A percentile compares a stretch with the other conserved stretches of the same genome.
phyloP scores from a whole-genome alignment of 805 yeast species.

The Hanseniaspora mollemarum region DNA sequence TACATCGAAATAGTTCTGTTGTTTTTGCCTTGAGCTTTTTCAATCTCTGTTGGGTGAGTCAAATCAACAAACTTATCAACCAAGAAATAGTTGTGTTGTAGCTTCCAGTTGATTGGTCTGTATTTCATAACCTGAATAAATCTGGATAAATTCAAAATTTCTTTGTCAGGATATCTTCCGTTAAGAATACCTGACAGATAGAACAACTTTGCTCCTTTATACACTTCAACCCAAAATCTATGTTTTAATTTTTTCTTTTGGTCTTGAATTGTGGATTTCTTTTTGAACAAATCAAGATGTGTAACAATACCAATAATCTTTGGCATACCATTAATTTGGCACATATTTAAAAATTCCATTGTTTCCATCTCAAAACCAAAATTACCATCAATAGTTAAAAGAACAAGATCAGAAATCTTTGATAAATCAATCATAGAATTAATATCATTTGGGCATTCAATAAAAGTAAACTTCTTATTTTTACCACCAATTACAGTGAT shows the following conservation, averaged over 20 bases:
- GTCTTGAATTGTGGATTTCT: constrained; percentile 77
- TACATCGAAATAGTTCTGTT: constrained; percentile 86
- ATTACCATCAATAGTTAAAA: constrained; percentile 86
- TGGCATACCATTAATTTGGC: constrained; percentile 99
- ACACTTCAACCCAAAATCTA: constrained; percentile 97
- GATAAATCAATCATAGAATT: constrained; percentile 95
- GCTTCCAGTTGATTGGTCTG: constrained; percentile 98
- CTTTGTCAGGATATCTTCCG: constrained; percentile 96
- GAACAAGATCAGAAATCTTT: constrained; percentile 84
- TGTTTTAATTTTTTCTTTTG: constrained; percentile 85
- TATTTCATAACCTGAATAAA: constrained; percentile 96
- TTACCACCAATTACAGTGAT: constrained; percentile 94
- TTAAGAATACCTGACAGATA: constrained; percentile 90
- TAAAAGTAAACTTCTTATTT: constrained; percentile 78
- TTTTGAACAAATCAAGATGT: constrained; percentile 86
- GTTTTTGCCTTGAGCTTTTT: constrained; percentile 56
- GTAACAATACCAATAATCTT: constrained; percentile 90
- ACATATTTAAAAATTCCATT: constrained; percentile 92
- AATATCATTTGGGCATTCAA: constrained; percentile 82
- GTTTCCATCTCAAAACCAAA: constrained; percentile 99
- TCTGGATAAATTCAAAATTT: constrained; percentile 78
- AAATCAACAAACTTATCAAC: constrained; percentile 88
- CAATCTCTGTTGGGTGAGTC: constrained; percentile 80
- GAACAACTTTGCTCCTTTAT: constrained; percentile 93
- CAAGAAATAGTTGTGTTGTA: constrained; percentile 88